Percentiles rank a stretch among this genome's conserved stretches.
phyloP scores from a whole-genome alignment of 345 rosid genomes.

The Rhodamnia rubescens region DNA sequence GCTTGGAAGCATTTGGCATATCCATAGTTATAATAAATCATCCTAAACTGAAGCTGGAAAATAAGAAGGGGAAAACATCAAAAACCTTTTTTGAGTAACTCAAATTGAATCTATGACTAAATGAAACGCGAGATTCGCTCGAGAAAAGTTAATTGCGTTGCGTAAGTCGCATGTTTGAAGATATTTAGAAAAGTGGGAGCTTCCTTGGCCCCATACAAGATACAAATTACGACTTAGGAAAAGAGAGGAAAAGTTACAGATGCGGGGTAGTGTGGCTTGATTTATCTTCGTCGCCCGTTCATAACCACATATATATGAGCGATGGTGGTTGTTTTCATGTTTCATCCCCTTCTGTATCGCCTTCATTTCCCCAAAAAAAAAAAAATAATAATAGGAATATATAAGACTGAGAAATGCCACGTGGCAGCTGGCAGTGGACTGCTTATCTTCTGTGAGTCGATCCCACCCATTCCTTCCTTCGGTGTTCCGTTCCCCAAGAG shows the following conservation, averaged over 20 bases:
- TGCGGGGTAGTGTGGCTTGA: neutral
- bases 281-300: neutral
- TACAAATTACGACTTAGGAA: no score
- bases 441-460: neutral
- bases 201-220: neutral
- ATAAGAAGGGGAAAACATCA: neutral
- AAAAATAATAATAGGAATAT: neutral
- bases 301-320: constrained; percentile 31
- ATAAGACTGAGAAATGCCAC: neutral
- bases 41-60: neutral
- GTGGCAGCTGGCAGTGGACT: neutral
- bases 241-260: neutral
- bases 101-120: neutral
- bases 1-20: neutral
- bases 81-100: fast-evolving
- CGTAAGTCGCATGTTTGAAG: neutral
- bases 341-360: constrained; percentile 1
- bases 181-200: neutral
- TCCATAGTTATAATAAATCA: neutral
- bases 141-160: neutral
- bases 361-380: constrained; percentile 1
- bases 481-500: neutral
- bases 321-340: constrained; percentile 14
- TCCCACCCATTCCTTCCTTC: neutral
- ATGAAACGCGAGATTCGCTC: neutral